Evolutionary conservation across 2,329 filamentous ascomycete genomes (phyloP).

Genomic region (Aspergillus thermomutatus): DNA sequence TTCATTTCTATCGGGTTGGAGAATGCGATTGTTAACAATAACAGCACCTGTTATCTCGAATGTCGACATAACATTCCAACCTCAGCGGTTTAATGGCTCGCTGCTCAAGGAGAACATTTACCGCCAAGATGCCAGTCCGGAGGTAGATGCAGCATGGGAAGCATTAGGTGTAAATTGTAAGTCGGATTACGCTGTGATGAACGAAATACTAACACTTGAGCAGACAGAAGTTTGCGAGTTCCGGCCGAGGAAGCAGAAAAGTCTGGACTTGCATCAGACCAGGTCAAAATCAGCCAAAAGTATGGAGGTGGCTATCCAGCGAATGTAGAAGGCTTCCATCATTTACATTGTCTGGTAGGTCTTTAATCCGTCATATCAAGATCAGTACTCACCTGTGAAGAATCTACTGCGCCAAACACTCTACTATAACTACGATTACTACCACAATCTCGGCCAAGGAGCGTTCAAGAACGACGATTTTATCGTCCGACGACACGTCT

Average conservation of each 20-base stretch:
- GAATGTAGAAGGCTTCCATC: constrained; percentile 31
- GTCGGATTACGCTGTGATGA: constrained; percentile 10
- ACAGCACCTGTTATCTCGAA: constrained; percentile 38
- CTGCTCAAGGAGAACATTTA: constrained; percentile 55
- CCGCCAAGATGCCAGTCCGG: constrained; percentile 48
- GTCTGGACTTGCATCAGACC: constrained; percentile 52
- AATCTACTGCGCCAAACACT: constrained; percentile 58
- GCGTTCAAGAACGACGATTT: constrained; percentile 56
- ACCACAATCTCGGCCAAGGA: constrained; percentile 48
- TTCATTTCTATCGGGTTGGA: background rate
- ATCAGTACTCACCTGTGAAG: constrained; percentile 25
- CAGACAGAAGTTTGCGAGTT: constrained; percentile 50
- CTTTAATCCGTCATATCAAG: background rate
- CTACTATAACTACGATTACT: constrained; percentile 60
- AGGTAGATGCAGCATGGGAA: constrained; percentile 58
- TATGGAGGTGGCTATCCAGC: constrained; percentile 56
- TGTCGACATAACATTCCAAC: constrained; percentile 41
- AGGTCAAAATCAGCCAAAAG: constrained; percentile 54
- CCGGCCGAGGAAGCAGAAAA: constrained; percentile 47
- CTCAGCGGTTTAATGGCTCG: constrained; percentile 53
- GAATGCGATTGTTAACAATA: background rate
- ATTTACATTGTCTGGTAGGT: constrained; percentile 15
- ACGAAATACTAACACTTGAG: background rate
- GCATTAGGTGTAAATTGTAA: constrained; percentile 51
- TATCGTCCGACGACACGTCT: constrained; percentile 56